Base-by-base conservation (phyloP, 2,329 filamentous ascomycete species). In the Curvularia eragrostidis region DNA sequence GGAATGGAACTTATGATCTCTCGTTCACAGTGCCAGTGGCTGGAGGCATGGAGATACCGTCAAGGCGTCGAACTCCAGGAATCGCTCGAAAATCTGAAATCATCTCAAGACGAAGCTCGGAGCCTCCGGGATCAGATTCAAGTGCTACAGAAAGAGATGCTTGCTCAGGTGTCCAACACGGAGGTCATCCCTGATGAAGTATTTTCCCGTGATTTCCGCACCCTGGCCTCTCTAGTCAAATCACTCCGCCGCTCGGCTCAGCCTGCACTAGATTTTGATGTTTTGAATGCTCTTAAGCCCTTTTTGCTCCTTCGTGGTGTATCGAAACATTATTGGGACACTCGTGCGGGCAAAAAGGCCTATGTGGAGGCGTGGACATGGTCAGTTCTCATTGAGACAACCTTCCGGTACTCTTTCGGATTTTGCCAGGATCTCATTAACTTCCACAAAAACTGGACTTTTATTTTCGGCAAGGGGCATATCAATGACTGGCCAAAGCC, bases 321-420 rank as follows among this genome's bases (percentile, higher is more conserved):
- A 1, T 10, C 59, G 1, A 26, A 7, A 2, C 24, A 56, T 23
- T 48, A 58, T 18, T 68, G 63, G 67, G 26, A 44, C 9, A 28
- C 38, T 1, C 46, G 56, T 0, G 26, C 42, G 3, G 51, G 46
- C 3, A 64, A 59, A 38, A 70, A 67, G 32, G 23, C 1, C 5
- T 36, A 65, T 10, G 15, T 67, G 3, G 66, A 69, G 36, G 60
- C 62, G 1, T 61, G 52, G 28, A 32, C 65, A 8, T 67, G 66
- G 66, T 66, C 63, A 3, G 9, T 58, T 1, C 61, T 66, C 3
- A 12, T 60, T 8, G 4, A 30, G 0, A 12, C 3, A 0, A 28
- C 66, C 4, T 68, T 52, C 4, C 1, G 2, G 0, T 21, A 12
- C 1, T 39, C 39, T 3, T 52, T 24, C 13, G 19, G 18, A 1